Base-by-base conservation (phyloP, 257 asterid genomes). In the Marsdenia floribunda region DNA sequence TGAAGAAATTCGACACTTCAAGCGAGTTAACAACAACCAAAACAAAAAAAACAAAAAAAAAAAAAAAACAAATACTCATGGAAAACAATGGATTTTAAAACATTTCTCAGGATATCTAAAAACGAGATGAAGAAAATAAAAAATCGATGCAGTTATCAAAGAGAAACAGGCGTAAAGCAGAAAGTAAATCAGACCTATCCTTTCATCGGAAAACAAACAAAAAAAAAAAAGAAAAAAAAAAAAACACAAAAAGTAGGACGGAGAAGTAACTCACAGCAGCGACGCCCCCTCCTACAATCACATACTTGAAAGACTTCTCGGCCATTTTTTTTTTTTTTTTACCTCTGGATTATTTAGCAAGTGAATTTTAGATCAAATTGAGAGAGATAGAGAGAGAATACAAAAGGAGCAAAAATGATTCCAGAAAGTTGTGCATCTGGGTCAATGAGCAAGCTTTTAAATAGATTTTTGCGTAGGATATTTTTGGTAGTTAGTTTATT, bases 281-380 rank as follows among this genome's bases (percentile, higher is more conserved):
- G 68, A 93, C 97, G 38, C 98, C 97, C 46, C 98, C 97, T 10
- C 98, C 98, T 44, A 91, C 29, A 86, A 93, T 93, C 85, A 93
- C 93, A 85, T 91, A 93, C 83, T 91, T 91, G 88, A 90, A 90
- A 6, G 88, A 83, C 75, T 87, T 93, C 82, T 85, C 96, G 2
- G 96, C 91, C 98, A 91, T 91, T 49, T 60, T 60, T 71, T 52
- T 29, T 16, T 12, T n/a, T n/a, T n/a, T n/a, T n/a, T n/a, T n/a
- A n/a, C 13, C 21, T 22, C 50, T 44, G 60, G 52, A 52, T 18
- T 54, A 18, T 64, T 22, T 0, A 42, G 38, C n/a, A 9, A 15
- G 38, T 42, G 49, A 15, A 5, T 13, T 29, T 38, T 52, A 8
- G 29, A 19, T 38, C 46, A 19, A 64, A 35, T 33, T 64, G 4